Conservation (phyloP, 805 yeast species). For the Helenozyma baotianmanensis region DNA sequence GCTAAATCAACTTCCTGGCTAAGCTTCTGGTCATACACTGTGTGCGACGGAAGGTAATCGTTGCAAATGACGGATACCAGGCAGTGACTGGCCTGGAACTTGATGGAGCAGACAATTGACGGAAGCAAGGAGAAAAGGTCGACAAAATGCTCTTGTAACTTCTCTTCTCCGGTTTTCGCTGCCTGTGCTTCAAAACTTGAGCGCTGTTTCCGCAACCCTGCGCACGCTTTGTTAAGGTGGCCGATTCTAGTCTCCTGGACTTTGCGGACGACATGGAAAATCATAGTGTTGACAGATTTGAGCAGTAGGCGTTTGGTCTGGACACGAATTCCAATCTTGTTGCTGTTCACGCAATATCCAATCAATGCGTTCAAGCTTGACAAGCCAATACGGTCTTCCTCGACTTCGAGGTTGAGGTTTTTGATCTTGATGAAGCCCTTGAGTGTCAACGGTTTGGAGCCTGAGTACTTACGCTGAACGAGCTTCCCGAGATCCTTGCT, state of each 20-base stretch:
- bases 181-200: too few species aligned
- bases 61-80: constrained; percentile 36
- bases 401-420: constrained; percentile 25
- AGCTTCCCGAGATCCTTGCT: constrained; percentile 19
- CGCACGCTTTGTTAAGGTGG: constrained; percentile 25
- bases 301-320: constrained; percentile 24
- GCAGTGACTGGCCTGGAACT: constrained; percentile 21
- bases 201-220: constrained; percentile 3
- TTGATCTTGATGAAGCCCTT: constrained; percentile 28
- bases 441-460: constrained; percentile 6
- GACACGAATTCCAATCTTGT: constrained; percentile 19
- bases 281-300: constrained; percentile 32
- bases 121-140: constrained; percentile 34
- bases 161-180: constrained; percentile 1
- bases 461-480: constrained; percentile 2
- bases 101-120: constrained; percentile 20
- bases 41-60: constrained; percentile 35
- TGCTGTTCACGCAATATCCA: constrained; percentile 21
- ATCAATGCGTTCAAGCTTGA: constrained; percentile 25
- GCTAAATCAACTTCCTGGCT: constrained; percentile 29
- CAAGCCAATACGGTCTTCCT: constrained; percentile 26
- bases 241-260: constrained; percentile 25
- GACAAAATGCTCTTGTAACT: constrained; percentile 3
- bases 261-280: constrained; percentile 32
- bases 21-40: constrained; percentile 18